phyloP scores from a whole-genome alignment of 2,329 filamentous ascomycete species.

The Dactylonectria estremocensis region DNA sequence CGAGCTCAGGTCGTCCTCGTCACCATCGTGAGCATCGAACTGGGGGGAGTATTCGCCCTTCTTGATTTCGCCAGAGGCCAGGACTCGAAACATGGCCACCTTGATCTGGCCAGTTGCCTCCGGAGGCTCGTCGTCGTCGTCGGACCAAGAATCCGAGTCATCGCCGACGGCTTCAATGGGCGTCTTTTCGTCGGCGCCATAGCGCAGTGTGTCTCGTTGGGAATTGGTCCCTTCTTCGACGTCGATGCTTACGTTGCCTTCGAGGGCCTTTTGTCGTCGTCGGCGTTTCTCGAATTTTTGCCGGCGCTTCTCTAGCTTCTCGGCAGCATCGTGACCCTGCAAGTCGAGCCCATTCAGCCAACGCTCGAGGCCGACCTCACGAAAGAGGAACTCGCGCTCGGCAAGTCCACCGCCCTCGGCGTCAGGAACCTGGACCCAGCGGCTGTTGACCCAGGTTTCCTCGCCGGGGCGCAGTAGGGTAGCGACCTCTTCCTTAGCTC shows the following conservation, averaged over 20 bases:
- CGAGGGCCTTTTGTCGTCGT: constrained; percentile 71
- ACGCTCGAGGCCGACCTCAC: constrained; percentile 94
- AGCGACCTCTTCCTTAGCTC: constrained; percentile 96
- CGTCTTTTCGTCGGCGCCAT: constrained; percentile 82
- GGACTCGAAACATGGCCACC: constrained; percentile 93
- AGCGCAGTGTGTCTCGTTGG: constrained; percentile 77
- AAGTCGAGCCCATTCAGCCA: constrained; percentile 98
- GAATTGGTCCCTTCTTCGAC: constrained; percentile 61
- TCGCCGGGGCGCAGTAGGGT: constrained; percentile 92
- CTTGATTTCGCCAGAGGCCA: constrained; percentile 97
- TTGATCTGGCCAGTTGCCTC: constrained; percentile 99
- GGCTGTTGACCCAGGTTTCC: constrained; percentile 98
- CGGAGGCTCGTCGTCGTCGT: constrained; percentile 88
- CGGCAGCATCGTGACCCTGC: constrained; percentile 91
- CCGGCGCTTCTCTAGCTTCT: constrained; percentile 90
- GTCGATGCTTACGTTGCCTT: constrained; percentile 53
- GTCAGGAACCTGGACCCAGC: constrained; percentile 95
- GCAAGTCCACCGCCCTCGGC: constrained; percentile 94
- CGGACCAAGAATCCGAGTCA: constrained; percentile 83
- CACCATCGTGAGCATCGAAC: constrained; percentile 96
- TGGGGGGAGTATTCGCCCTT: constrained; percentile 98
- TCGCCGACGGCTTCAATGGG: constrained; percentile 79
- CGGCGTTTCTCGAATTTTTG: constrained; percentile 82
- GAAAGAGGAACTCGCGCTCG: constrained; percentile 96
- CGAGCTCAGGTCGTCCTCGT: constrained; percentile 74